Evolutionary conservation across 108 stramenopile genomes (phyloP).

Genomic region (Nannochloropsis gaditana): DNA sequence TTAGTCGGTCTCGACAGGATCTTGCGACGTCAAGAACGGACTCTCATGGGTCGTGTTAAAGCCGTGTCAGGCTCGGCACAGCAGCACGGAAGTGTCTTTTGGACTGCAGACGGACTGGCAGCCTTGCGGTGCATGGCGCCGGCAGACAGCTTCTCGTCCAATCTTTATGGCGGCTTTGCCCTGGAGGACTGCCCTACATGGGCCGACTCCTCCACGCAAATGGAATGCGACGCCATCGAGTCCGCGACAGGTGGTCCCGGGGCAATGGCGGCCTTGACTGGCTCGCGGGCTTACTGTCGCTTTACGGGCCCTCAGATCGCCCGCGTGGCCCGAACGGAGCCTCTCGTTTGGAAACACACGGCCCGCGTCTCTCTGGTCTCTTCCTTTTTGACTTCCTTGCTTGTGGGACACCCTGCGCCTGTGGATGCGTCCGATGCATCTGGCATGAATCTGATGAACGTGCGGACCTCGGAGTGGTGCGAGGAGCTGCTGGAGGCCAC

Average conservation of each 20-base stretch:
- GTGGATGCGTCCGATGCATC: conserved; percentile 42
- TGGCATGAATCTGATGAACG: conserved; percentile 54
- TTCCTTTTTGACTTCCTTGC: conserved; percentile 40
- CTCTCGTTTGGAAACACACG: conserved; percentile 26
- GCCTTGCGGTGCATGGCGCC: not conserved
- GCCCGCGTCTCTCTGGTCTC: conserved; percentile 42
- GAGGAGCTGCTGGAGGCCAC: conserved; percentile 32
- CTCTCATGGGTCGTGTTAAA: conserved; percentile 18
- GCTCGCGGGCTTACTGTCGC: conserved; percentile 50
- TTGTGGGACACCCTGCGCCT: conserved; percentile 33
- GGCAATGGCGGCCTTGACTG: conserved; percentile 40
- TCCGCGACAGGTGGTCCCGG: conserved; percentile 40
- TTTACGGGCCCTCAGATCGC: conserved; percentile 46
- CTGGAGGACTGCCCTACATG: conserved; percentile 46
- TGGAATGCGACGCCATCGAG: conserved; percentile 43
- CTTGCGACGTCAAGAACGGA: conserved; percentile 28
- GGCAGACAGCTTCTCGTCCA: not conserved
- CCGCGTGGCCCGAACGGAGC: conserved; percentile 20
- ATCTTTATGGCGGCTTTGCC: conserved; percentile 27
- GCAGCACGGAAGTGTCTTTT: conserved; percentile 52
- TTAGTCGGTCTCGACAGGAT: conserved; percentile 42
- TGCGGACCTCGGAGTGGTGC: conserved; percentile 29
- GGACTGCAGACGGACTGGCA: conserved; percentile 22
- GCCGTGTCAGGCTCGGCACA: conserved; percentile 44
- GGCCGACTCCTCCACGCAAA: conserved; percentile 41